Evolutionary conservation across 345 rosid species (phyloP).

Genomic region (Crucihimalaya himalaica): DNA sequence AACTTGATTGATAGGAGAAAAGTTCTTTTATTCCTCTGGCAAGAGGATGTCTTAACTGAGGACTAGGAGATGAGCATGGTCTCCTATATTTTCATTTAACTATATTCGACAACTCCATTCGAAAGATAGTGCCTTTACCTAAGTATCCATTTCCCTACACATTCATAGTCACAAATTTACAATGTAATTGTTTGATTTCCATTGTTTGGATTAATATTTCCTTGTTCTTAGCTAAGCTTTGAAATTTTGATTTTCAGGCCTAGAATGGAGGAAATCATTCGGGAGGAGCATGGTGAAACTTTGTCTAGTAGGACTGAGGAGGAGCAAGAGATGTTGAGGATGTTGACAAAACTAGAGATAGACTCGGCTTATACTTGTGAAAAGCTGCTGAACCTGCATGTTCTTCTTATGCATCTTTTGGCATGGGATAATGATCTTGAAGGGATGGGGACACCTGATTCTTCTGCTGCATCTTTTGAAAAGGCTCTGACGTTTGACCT

Average conservation of each 20-base stretch:
- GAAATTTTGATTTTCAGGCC: background rate
- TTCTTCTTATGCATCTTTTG: slow-evolving; percentile 74
- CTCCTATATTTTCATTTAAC: too few relatives aligned
- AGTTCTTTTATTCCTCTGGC: background rate
- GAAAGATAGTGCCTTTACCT: background rate
- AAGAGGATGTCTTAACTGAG: background rate
- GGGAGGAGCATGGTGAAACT: slow-evolving; percentile 23
- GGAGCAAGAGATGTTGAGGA: slow-evolving; percentile 45
- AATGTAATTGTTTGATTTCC: background rate
- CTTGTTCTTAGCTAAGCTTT: slow-evolving; percentile 1
- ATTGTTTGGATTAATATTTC: background rate
- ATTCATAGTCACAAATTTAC: background rate
- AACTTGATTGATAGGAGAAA: background rate
- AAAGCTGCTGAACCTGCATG: slow-evolving; percentile 69
- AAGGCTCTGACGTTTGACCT: slow-evolving; percentile 77
- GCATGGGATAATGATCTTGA: slow-evolving; percentile 64
- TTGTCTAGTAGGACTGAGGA: slow-evolving; percentile 38
- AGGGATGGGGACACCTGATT: slow-evolving; percentile 44
- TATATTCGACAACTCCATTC: background rate
- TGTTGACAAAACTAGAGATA: slow-evolving; percentile 51
- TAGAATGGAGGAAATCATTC: slow-evolving; percentile 16
- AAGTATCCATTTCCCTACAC: background rate
- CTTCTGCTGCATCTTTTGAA: slow-evolving; percentile 52
- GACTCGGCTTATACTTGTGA: slow-evolving; percentile 58
- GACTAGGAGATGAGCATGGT: background rate